A percentile compares a stretch with the other conserved stretches of the same genome.
phyloP scores from a whole-genome alignment of 306 rosid species.

The Carpinus fangiana region DNA sequence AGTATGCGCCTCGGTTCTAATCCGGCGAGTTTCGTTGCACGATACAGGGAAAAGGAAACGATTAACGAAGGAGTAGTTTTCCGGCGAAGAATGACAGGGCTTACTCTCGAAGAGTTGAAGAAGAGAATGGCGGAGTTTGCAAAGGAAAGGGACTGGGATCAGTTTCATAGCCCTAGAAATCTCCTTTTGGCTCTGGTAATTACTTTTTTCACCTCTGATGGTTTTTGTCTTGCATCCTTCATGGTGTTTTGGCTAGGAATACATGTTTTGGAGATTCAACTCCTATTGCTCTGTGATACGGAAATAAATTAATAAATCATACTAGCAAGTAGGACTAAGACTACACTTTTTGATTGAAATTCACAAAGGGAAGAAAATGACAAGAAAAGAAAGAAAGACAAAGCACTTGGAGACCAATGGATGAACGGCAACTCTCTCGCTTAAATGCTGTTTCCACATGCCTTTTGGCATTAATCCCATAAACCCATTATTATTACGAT shows the following conservation, averaged over 20 bases:
- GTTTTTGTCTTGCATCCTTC: background rate
- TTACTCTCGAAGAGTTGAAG: constrained; percentile 3
- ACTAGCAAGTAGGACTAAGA: background rate
- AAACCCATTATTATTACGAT: no score
- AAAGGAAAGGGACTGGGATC: constrained; percentile 21
- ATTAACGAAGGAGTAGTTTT: background rate
- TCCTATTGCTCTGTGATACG: background rate
- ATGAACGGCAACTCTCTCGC: background rate
- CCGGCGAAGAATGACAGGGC: background rate
- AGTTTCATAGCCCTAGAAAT: constrained; percentile 23
- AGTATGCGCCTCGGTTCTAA: no score
- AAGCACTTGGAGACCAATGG: background rate
- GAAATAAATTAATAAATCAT: background rate
- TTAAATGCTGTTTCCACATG: background rate
- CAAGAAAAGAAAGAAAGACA: background rate
- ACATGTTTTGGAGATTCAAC: background rate
- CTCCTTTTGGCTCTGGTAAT: constrained; percentile 21
- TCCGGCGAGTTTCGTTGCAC: background rate
- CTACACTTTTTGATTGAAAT: background rate
- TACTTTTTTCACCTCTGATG: background rate
- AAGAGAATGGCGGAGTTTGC: constrained; percentile 17
- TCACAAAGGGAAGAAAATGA: background rate
- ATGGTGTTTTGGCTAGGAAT: background rate
- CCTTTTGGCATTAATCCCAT: background rate
- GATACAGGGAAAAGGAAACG: background rate